Evolutionary conservation across 306 rosid genomes (phyloP).

Genomic region (Dalbergia oliveri): DNA sequence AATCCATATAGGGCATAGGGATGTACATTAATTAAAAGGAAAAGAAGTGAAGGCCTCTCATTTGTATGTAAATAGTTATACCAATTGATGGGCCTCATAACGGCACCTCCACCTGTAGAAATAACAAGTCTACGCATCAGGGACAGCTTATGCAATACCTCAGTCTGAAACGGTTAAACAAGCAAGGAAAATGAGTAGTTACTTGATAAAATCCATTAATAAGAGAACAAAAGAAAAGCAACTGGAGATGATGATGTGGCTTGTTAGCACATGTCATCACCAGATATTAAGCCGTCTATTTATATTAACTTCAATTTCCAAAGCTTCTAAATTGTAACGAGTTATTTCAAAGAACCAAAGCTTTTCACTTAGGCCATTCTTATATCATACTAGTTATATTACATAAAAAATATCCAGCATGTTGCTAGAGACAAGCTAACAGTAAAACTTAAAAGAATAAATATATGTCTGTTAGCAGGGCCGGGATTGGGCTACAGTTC

Average conservation of each 20-base stretch:
- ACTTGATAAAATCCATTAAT: not conserved
- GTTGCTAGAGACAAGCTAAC: conserved; percentile 19
- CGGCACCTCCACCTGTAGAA: conserved; percentile 99
- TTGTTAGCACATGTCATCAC: conserved; percentile 16
- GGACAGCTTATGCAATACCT: conserved; percentile 74
- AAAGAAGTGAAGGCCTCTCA: conserved; percentile 16
- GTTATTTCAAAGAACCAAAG: conserved; percentile 24
- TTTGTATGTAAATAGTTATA: conserved; percentile 47
- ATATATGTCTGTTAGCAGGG: not conserved
- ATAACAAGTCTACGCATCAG: conserved; percentile 67
- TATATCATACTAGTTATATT: not conserved
- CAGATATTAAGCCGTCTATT: not conserved
- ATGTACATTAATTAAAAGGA: conserved; percentile 13
- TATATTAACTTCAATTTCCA: conserved; percentile 28
- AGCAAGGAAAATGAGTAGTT: conserved; percentile 28
- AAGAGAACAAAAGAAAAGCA: conserved; percentile 10
- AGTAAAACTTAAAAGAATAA: not conserved
- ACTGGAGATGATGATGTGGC: not conserved
- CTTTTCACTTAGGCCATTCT: not conserved
- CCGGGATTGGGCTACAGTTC: not conserved
- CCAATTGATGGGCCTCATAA: conserved; percentile 90
- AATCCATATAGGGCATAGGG: conserved; percentile 40
- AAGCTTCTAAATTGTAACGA: not conserved
- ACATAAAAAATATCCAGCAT: not conserved
- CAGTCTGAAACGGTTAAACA: conserved; percentile 65